Evolutionary conservation across 2,329 filamentous ascomycete genomes (phyloP).

Genomic region (Curvularia sp.): DNA sequence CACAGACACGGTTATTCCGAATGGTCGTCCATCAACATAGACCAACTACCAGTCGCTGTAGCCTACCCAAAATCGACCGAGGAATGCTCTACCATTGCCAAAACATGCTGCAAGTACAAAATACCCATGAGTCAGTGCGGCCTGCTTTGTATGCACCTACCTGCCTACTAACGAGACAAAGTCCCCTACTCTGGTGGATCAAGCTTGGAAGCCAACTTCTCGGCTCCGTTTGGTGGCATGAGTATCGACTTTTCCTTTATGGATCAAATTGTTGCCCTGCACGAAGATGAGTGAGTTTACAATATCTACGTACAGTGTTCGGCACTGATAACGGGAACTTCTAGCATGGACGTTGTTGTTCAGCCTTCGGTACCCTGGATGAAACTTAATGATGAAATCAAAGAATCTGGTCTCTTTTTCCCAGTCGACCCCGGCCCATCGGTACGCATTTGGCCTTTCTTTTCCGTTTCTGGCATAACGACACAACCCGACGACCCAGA

Average conservation of each 20-base stretch:
- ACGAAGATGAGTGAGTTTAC: conserved; percentile 70
- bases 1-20: conserved; percentile 72
- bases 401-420: conserved; percentile 82
- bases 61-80: conserved; percentile 69
- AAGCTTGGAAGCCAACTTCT: conserved; percentile 88
- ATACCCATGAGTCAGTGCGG: conserved; percentile 69
- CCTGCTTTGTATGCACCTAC: neutral
- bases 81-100: conserved; percentile 69
- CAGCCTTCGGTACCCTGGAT: conserved; percentile 95
- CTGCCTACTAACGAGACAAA: conserved; percentile 18
- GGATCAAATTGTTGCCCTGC: conserved; percentile 79
- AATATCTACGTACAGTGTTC: neutral
- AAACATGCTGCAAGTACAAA: conserved; percentile 77
- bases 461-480: neutral
- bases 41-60: conserved; percentile 68
- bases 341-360: conserved; percentile 83
- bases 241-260: conserved; percentile 90
- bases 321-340: conserved; percentile 27
- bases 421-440: conserved; percentile 83
- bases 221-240: conserved; percentile 83
- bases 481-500: conserved; percentile 23
- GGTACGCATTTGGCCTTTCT: conserved; percentile 29
- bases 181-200: conserved; percentile 87
- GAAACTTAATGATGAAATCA: conserved; percentile 78
- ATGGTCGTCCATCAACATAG: conserved; percentile 72